Evolutionary conservation across 1,139 yeast genomes (phyloP), one percentile per base, ranked within the genome.

Genomic region (Blastobotrys ciferrii): DNA sequence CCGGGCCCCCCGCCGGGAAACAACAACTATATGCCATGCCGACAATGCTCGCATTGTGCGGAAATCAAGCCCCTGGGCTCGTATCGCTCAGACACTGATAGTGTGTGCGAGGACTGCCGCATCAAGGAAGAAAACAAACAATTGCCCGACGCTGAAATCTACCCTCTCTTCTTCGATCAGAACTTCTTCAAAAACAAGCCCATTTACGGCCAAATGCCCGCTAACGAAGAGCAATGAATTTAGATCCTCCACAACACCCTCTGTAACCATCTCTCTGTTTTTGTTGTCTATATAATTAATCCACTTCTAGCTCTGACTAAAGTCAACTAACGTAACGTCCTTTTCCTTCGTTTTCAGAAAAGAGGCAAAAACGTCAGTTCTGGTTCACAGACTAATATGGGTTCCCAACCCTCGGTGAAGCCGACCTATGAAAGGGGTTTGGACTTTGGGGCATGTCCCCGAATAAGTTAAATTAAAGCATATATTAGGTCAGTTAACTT

Each of bases 161-260:
- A 36, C 12, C 40, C 40, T 7, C 40, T 36, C 28, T 36, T 36
- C 14, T 36, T 36, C 18, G 40, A 36, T 14, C 40, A 36, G 28
- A 36, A 13, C 28, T 36, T 36, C 12, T 36, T 36, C 40, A 36
- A 36, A 23, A 36, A 36, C 40, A 36, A 36, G 28, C 40, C 40
- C 14, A 36, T 36, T n/a, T 36, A 36, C 28, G 40, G 40, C 28
- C 40, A 36, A 14, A 36, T 36, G 40, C 40, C 40, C 14, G 40
- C 40, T 7, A 36, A 36, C 17, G 40, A 36, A 11, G 40, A 36
- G 25, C 40, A 36, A 18, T 36, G 19, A 13, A 23, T 4, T 19
- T 36, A 36, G 17, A 36, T 36, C n/a, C n/a, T n/a, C n/a, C n/a
- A n/a, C n/a, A n/a, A 36, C 19, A 36, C 28, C 28, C 9, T 23